Conservation (phyloP, 164 flowering plant genomes). For the Nymphaea colorata region DNA sequence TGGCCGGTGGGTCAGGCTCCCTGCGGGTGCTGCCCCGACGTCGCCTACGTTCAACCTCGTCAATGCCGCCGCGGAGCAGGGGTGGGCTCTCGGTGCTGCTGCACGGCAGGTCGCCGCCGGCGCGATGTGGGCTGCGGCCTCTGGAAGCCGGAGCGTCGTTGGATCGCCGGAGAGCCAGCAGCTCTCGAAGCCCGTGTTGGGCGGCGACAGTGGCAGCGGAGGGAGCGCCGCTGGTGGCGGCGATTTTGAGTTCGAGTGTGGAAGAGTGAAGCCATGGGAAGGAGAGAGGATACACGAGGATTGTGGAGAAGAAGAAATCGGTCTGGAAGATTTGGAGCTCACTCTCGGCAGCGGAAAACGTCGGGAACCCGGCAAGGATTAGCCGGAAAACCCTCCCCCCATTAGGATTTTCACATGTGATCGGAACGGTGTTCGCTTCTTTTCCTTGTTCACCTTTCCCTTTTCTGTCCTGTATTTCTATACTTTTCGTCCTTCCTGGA, state of each 20-base stretch:
- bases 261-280: conserved; percentile 77
- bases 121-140: neutral
- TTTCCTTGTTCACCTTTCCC: neutral
- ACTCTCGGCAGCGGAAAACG: conserved; percentile 64
- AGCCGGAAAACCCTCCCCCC: neutral
- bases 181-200: neutral
- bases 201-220: conserved; percentile 22
- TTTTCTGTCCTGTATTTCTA: neutral
- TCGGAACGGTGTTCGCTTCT: neutral
- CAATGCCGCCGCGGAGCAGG: conserved; percentile 30
- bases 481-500: neutral
- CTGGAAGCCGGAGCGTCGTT: neutral
- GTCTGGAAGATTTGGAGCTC: conserved; percentile 76
- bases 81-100: neutral
- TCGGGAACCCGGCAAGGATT: neutral
- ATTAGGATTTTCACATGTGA: neutral
- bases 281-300: conserved; percentile 90
- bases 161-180: neutral
- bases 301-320: conserved; percentile 19
- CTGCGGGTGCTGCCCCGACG: conserved; percentile 35
- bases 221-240: conserved; percentile 25
- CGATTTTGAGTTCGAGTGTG: conserved; percentile 76
- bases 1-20: conserved; percentile 37
- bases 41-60: conserved; percentile 87
- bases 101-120: neutral